A percentile compares a stretch with the other conserved stretches of the same genome.
Evolutionary conservation across 306 rosid species (phyloP).

Genomic region (Medicago truncatula): DNA sequence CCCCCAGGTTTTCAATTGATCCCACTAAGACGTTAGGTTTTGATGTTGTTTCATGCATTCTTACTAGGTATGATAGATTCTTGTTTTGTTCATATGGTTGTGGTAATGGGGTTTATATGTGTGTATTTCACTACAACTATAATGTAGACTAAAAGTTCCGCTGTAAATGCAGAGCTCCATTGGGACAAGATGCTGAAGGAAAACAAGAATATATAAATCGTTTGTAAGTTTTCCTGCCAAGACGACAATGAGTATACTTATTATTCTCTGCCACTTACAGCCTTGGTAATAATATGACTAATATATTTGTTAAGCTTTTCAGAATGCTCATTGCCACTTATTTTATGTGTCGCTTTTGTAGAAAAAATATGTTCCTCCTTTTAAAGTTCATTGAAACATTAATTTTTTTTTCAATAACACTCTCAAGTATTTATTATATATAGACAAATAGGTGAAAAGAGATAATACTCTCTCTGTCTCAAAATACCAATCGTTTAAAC

Average conservation of each 20-base stretch:
- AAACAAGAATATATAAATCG: slow-evolving; percentile 79
- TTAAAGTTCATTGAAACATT: too few species aligned
- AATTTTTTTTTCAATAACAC: too few species aligned
- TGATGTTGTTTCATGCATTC: slow-evolving; percentile 76
- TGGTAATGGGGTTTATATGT: background rate
- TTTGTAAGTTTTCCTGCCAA: slow-evolving; percentile 69
- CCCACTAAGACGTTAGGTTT: slow-evolving; percentile 77
- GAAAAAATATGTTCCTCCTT: too few species aligned
- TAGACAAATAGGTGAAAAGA: too few species aligned
- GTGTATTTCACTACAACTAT: slow-evolving; percentile 18
- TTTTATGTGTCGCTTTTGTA: too few species aligned
- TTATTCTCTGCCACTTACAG: slow-evolving; percentile 1
- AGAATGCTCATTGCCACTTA: background rate
- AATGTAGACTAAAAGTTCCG: slow-evolving; percentile 21
- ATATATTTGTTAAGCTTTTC: background rate
- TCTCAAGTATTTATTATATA: too few species aligned
- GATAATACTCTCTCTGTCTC: too few species aligned
- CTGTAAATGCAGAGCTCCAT: slow-evolving; percentile 66
- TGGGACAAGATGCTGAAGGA: slow-evolving; percentile 80
- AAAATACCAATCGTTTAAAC: too few species aligned
- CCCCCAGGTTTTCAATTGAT: slow-evolving; percentile 82
- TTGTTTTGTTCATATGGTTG: slow-evolving; percentile 17
- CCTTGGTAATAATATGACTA: too few species aligned
- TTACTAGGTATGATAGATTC: slow-evolving; percentile 58
- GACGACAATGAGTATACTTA: slow-evolving; percentile 31